These are phyloP conservation scores for Sarcodon aspratus DNA, from an alignment of 768 basidiomycete genomes.

Conservation along the genomic window DNA sequence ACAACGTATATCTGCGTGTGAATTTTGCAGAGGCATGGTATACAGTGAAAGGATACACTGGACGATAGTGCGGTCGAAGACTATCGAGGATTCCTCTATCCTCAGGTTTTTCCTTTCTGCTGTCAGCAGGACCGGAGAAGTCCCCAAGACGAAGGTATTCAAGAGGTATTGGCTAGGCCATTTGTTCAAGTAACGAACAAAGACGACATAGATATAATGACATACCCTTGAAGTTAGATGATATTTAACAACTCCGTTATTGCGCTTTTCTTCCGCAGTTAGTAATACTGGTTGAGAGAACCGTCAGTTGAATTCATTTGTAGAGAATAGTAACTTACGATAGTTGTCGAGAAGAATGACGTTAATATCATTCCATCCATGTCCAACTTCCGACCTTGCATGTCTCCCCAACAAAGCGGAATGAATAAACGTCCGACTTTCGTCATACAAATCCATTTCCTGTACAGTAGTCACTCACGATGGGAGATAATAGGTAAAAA, in stretches of 20 bases:
- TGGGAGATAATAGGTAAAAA: neutral
- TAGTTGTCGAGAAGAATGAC: constrained; percentile 70
- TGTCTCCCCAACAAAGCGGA: constrained; percentile 53
- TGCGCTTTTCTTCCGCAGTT: constrained; percentile 45
- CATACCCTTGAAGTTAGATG: constrained; percentile 58
- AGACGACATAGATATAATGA: constrained; percentile 1
- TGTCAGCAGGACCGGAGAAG: constrained; percentile 50
- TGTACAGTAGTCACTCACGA: constrained; percentile 17
- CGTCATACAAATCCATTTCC: constrained; percentile 78
- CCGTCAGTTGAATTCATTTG: constrained; percentile 2
- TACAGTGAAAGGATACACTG: constrained; percentile 68
- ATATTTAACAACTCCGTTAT: constrained; percentile 36
- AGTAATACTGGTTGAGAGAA: constrained; percentile 38
- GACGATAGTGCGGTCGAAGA: constrained; percentile 36
- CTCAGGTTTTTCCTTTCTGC: constrained; percentile 50
- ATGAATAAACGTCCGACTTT: constrained; percentile 62
- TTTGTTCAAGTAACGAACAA: constrained; percentile 35
- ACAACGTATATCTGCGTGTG: constrained; percentile 62
- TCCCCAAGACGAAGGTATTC: constrained; percentile 65
- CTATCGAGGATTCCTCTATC: constrained; percentile 46
- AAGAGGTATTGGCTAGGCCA: constrained; percentile 75
- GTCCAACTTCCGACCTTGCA: constrained; percentile 49
- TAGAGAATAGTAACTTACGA: constrained; percentile 30
- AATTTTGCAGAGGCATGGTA: constrained; percentile 52
- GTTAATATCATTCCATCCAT: constrained; percentile 60